phyloP scores from a whole-genome alignment of 2,329 filamentous ascomycete species.

The Alternaria conjuncta region DNA sequence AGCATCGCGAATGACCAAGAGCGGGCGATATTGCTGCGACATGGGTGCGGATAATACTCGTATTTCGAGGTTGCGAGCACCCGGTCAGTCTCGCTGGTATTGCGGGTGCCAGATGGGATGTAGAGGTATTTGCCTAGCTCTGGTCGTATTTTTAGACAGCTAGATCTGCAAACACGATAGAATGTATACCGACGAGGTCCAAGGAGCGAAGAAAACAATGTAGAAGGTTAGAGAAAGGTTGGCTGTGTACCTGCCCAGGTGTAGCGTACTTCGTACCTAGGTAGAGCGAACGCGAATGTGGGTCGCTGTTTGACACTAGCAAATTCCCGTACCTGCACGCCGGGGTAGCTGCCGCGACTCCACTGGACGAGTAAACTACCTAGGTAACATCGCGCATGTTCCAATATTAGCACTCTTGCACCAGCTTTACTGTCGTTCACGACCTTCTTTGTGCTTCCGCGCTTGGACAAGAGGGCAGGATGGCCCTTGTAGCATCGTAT shows the following conservation, averaged over 20 bases:
- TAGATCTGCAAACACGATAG: neutral
- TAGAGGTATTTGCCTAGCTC: neutral
- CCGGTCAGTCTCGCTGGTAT: neutral
- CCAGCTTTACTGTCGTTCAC: neutral
- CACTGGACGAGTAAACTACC: neutral
- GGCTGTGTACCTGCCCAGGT: neutral
- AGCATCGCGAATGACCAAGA: neutral
- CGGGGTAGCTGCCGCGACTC: neutral
- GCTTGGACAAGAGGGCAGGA: neutral
- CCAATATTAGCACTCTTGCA: neutral
- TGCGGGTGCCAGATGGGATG: neutral
- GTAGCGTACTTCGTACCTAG: neutral
- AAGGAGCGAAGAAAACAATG: neutral
- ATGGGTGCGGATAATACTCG: neutral
- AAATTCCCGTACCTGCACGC: neutral
- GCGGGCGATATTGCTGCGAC: neutral
- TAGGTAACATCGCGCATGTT: neutral
- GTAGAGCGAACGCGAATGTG: neutral
- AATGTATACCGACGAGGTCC: neutral
- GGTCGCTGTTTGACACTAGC: neutral
- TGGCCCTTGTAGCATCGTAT: neutral
- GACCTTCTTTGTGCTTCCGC: neutral
- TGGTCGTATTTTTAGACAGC: neutral
- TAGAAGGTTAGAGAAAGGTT: neutral
- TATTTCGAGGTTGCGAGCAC: neutral